A percentile compares a stretch with the other conserved stretches of the same genome.
phyloP scores from a whole-genome alignment of 495 filamentous ascomycete species.

The Aspergillus diversus region DNA sequence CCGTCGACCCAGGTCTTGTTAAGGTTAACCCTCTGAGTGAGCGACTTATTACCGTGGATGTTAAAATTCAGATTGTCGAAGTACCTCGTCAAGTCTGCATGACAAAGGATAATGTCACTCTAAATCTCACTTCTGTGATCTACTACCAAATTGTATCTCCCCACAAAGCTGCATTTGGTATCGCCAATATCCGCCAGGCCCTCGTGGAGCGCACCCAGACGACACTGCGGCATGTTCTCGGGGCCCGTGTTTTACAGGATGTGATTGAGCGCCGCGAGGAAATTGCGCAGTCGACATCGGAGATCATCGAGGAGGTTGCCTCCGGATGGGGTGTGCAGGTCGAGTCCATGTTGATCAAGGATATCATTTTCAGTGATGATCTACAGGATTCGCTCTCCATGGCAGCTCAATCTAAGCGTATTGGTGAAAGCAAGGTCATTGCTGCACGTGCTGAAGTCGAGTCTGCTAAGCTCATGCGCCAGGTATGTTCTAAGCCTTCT shows the following conservation, averaged over 20 bases:
- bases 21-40: conserved; percentile 98
- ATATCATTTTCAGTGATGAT: conserved; percentile 96
- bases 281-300: conserved; percentile 88
- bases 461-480: conserved; percentile 94
- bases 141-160: conserved; percentile 97
- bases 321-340: conserved; percentile 93
- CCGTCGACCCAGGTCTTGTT: conserved; percentile 95
- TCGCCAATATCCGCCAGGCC: conserved; percentile 89
- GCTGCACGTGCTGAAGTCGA: conserved; percentile 97
- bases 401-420: conserved; percentile 99
- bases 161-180: conserved; percentile 97
- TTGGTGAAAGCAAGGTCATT: conserved; percentile 98
- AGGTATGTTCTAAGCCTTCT: conserved; percentile 41
- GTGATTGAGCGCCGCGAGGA: conserved; percentile 99
- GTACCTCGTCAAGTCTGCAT: conserved; percentile 97
- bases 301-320: conserved; percentile 97
- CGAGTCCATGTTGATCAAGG: conserved; percentile 99
- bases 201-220: conserved; percentile 98
- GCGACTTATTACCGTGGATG: conserved; percentile 86
- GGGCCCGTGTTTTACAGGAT: conserved; percentile 94
- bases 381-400: conserved; percentile 98
- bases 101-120: conserved; percentile 98
- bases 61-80: conserved; percentile 99
- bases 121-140: conserved; percentile 94
- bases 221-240: conserved; percentile 95